phyloP scores from a whole-genome alignment of 2,329 filamentous ascomycete genomes.

The Pyrenophora teres region DNA sequence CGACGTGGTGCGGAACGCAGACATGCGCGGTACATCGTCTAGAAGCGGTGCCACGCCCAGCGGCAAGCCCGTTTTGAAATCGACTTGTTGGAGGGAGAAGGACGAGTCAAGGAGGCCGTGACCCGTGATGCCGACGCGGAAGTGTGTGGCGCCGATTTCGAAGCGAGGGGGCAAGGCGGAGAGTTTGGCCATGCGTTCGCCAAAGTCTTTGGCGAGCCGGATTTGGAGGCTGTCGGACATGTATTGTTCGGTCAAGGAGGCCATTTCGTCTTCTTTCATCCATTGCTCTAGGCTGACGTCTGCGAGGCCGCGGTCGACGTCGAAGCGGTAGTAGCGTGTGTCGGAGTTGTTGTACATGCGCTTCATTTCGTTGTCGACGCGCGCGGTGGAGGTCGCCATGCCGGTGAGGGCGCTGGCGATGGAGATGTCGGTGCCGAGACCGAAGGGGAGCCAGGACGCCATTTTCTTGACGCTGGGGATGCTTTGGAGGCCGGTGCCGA shows the following conservation, averaged over 20 bases:
- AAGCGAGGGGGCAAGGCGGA: slow-evolving; percentile 44
- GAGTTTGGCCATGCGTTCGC: slow-evolving; percentile 45
- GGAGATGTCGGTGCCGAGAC: slow-evolving; percentile 46
- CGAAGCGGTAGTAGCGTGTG: slow-evolving; percentile 48
- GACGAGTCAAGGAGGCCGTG: slow-evolving; percentile 34
- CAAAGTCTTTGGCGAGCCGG: slow-evolving; percentile 35
- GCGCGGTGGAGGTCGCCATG: slow-evolving; percentile 47
- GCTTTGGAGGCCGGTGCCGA: slow-evolving; percentile 48
- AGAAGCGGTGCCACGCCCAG: slow-evolving; percentile 28
- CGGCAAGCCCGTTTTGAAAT: slow-evolving; percentile 47
- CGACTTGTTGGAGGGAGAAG: slow-evolving; percentile 43
- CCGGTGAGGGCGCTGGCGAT: slow-evolving; percentile 44
- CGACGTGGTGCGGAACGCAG: slow-evolving; percentile 28
- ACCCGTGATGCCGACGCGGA: slow-evolving; percentile 41
- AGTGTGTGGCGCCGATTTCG: slow-evolving; percentile 39
- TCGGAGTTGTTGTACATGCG: slow-evolving; percentile 46
- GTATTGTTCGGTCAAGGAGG: slow-evolving; percentile 46
- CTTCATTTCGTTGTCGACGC: slow-evolving; percentile 50
- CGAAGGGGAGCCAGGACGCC: slow-evolving; percentile 47
- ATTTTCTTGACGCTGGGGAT: slow-evolving; percentile 46
- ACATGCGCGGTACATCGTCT: slow-evolving; percentile 30
- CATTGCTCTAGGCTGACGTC: slow-evolving; percentile 48
- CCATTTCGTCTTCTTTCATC: slow-evolving; percentile 51
- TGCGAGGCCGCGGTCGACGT: slow-evolving; percentile 48
- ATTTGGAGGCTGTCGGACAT: slow-evolving; percentile 46